Evolutionary conservation across 257 asterid genomes (phyloP).

Genomic region (Solanum medicagineum): DNA sequence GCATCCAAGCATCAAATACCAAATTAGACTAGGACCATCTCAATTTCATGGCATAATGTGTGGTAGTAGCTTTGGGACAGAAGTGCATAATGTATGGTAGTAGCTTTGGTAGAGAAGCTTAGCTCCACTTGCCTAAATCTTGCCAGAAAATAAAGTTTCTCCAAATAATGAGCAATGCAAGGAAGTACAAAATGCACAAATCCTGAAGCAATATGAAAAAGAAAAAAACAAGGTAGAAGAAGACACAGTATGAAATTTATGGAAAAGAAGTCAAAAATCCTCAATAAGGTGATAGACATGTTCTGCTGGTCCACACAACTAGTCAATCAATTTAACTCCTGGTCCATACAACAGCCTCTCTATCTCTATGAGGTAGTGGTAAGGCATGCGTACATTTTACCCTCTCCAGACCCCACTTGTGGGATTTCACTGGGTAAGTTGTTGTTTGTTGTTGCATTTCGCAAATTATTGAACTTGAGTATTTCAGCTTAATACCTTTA

Average conservation of each 20-base stretch:
- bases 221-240: neutral
- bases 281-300: neutral
- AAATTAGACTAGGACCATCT: neutral
- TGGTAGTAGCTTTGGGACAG: neutral
- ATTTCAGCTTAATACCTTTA: neutral
- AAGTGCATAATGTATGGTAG: neutral
- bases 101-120: neutral
- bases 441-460: neutral
- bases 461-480: neutral
- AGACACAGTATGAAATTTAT: neutral
- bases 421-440: too few species aligned
- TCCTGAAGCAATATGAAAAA: neutral
- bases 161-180: neutral
- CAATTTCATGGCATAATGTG: neutral
- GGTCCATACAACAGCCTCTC: too few species aligned
- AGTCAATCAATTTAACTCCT: neutral
- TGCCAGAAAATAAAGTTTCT: neutral
- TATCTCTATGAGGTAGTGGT: too few species aligned
- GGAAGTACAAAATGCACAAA: neutral
- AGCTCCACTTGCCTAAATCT: neutral
- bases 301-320: neutral
- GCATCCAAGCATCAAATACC: neutral
- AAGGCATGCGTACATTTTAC: too few species aligned
- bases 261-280: neutral
- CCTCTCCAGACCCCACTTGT: too few species aligned